Percentiles rank a stretch among this genome's conserved stretches.
phyloP scores from a whole-genome alignment of 805 yeast species.

The Candida lessepsii region DNA sequence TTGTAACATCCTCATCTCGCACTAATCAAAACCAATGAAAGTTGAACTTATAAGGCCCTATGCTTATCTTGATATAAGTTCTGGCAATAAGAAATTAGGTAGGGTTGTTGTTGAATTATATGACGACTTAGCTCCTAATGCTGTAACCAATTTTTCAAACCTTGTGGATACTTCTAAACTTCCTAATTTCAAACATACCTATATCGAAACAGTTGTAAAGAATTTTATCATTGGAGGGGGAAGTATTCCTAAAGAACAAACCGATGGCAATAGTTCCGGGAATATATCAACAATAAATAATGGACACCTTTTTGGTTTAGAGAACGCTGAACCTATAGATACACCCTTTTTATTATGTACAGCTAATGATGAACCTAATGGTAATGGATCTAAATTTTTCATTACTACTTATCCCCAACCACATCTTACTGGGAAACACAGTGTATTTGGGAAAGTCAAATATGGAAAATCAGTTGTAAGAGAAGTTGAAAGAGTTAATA shows the following conservation, averaged over 20 bases:
- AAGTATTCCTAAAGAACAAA: slow-evolving; percentile 19
- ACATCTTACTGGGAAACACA: slow-evolving; percentile 73
- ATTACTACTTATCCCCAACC: slow-evolving; percentile 68
- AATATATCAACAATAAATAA: slow-evolving; percentile 18
- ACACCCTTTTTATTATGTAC: slow-evolving; percentile 55
- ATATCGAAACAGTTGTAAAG: slow-evolving; percentile 62
- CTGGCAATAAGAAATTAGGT: slow-evolving; percentile 46
- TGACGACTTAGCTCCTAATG: slow-evolving; percentile 52
- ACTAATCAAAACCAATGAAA: slow-evolving; percentile 23
- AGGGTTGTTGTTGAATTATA: slow-evolving; percentile 60
- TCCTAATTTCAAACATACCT: slow-evolving; percentile 34
- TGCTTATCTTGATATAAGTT: slow-evolving; percentile 53
- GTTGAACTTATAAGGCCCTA: slow-evolving; percentile 27
- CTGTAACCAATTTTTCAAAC: slow-evolving; percentile 49
- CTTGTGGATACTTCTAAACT: slow-evolving; percentile 25
- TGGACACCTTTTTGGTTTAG: slow-evolving; percentile 49
- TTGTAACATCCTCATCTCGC: neutral
- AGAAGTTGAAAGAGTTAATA: slow-evolving; percentile 52
- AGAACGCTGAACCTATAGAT: slow-evolving; percentile 49
- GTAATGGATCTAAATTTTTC: slow-evolving; percentile 67
- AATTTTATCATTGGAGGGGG: slow-evolving; percentile 47
- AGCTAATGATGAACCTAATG: slow-evolving; percentile 50
- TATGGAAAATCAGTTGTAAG: slow-evolving; percentile 70
- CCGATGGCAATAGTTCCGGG: slow-evolving; percentile 36
- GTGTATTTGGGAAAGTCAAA: slow-evolving; percentile 71